Base-by-base conservation (phyloP, 345 rosid genomes). In the Citrus inodora region DNA sequence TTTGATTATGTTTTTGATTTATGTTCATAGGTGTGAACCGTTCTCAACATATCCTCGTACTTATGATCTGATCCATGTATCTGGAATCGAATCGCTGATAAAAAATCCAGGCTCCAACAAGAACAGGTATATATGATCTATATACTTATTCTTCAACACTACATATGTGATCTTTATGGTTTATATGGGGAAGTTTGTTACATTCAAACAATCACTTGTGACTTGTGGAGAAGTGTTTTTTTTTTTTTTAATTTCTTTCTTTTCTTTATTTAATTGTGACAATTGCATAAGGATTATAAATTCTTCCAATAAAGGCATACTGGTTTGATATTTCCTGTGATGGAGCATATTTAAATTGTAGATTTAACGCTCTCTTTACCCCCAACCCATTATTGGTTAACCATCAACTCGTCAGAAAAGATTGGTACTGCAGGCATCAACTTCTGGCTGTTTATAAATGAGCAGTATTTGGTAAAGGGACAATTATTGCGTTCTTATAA, bases 31-130 rank as follows among this genome's bases (percentile, higher is more conserved):
- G 99, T 96, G 99, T 81, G 99, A 96, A 70, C 97, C 99, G 21
- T 96, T 94, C 89, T 96, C 99, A 79, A 96, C 97, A 51, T 96
- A 96, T 87, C 99, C 99, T 22, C 99, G 99, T 13, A 85, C 95
- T 9, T 96, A 94, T 71, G 98, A 96, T 88, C 87, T 96, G 80
- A 89, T 96, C 85, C 99, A 96, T 70, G 94, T 90, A 2, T 82
- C 95, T 62, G 90, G 92, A 71, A 90, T 96, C 67, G 98, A 94
- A 78, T 89, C 93, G 16, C 89, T 96, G 9, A 82, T 91, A 74
- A 92, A 87, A 78, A 75, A 73, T 51, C 80, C 87, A 25, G 79
- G 83, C 37, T 86, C 89, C 32, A 80, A 84, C 82, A 92, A 89
- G 87, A 82, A 81, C 63, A 90, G 90, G 93, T 90, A 85, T 51